A percentile compares a stretch with the other conserved stretches of the same genome.
Conservation (phyloP, 2,329 filamentous ascomycete species). For the Fusarium stilboides region DNA sequence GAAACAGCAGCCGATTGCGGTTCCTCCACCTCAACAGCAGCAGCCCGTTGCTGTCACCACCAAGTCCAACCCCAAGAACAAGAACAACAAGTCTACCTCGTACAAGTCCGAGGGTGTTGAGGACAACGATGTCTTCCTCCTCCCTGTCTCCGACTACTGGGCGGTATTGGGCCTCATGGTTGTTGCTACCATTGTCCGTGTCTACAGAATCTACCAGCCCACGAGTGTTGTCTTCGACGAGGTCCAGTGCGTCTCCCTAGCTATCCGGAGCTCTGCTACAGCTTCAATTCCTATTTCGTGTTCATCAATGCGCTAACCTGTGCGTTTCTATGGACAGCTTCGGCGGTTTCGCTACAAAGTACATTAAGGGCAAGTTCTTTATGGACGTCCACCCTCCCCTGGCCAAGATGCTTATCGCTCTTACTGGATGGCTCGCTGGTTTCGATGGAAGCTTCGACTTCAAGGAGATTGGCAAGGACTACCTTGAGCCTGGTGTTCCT, state of each 20-base stretch:
- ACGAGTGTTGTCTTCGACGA: conserved; percentile 98
- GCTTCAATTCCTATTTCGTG: conserved; percentile 5
- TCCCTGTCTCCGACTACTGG: conserved; percentile 88
- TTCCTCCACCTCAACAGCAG: conserved; percentile 30
- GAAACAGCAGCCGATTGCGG: conserved; percentile 38
- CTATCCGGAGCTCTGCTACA: conserved; percentile 8
- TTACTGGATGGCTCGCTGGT: conserved; percentile 94
- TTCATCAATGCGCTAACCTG: conserved; percentile 31
- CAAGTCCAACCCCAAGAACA: conserved; percentile 47
- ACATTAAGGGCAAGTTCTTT: conserved; percentile 99
- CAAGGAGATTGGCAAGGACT: conserved; percentile 99
- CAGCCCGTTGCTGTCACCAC: conserved; percentile 28
- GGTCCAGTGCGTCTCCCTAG: conserved; percentile 83
- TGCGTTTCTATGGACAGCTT: conserved; percentile 73
- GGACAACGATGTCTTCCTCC: conserved; percentile 92
- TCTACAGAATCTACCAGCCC: conserved; percentile 97
- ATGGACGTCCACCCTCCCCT: conserved; percentile 99
- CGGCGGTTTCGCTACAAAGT: conserved; percentile 97
- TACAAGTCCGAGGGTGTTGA: conserved; percentile 85
- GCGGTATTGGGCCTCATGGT: conserved; percentile 80
- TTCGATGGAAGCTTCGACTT: conserved; percentile 98
- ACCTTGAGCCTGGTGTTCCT: conserved; percentile 92
- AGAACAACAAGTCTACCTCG: conserved; percentile 62
- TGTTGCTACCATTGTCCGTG: conserved; percentile 82
- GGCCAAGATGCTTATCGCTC: conserved; percentile 95